Evolutionary conservation across 441 rosid genomes (phyloP), one percentile per base, ranked within the genome.

Genomic region (Populus hybrid): DNA sequence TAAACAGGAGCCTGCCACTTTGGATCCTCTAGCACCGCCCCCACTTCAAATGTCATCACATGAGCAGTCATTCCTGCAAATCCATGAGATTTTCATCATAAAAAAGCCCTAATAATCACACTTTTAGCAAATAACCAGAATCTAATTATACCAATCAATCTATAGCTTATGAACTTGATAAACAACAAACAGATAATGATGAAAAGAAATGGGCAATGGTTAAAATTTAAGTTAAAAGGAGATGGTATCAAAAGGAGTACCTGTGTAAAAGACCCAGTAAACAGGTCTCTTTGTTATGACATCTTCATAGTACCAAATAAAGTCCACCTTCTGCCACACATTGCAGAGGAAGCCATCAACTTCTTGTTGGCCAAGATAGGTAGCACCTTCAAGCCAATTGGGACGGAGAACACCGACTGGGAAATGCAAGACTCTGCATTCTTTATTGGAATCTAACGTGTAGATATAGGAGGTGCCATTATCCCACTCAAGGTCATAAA

Each of bases 271-370:
- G 67, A 73, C 81, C 98, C 98, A 92, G 64, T 83, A 77, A 24
- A 93, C 93, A 6, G 96, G 98, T 79, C 87, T 86, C 79, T 86
- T 87, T 63, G 94, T 88, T 40, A 26, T 73, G 32, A 89, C 91
- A 79, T 90, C 93, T 28, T 93, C 95, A 24, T 88, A 88, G 82
- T 91, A 93, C 90, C 86, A 79, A 82, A 93, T 86, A 81, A 93
- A 93, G 70, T 90, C 92, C 10, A 85, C 93, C 82, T 93, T 93
- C 85, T 86, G 86, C 95, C 95, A 93, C n/a, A 87, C 91, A 73
- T 90, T 88, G 82, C 93, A 91, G 16, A 87, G 86, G 79, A 93
- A 93, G 16, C 94, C 90, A 54, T 85, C 87, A 21, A 86, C 81
- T 20, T 50, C 35, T 72, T 75, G 42, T 78, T 88, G 90, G 2